These are phyloP conservation scores for Cadophora luteo-olivacea DNA, from an alignment of 2,329 filamentous ascomycete species.

Conservation along the genomic window DNA sequence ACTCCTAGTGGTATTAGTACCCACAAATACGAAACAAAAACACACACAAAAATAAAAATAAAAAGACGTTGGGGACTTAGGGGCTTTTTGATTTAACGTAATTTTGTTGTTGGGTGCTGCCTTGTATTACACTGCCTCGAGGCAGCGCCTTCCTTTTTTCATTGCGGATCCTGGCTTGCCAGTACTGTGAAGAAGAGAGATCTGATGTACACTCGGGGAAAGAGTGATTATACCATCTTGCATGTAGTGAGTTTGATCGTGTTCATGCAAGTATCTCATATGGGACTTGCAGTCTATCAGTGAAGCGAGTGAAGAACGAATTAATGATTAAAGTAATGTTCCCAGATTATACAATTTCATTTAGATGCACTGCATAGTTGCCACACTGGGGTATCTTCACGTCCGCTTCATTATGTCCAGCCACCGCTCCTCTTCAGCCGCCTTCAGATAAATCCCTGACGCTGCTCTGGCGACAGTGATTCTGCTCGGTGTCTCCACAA, in stretches of 20 bases:
- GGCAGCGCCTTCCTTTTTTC: neutral
- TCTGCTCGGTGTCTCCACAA: too few relatives aligned
- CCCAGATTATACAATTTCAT: neutral
- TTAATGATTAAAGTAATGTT: neutral
- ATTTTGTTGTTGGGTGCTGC: neutral
- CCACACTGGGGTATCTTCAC: neutral
- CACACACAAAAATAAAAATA: neutral
- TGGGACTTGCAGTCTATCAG: neutral
- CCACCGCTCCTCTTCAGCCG: neutral
- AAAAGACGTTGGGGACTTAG: neutral
- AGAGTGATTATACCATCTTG: neutral
- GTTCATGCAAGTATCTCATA: neutral
- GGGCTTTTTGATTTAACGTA: neutral
- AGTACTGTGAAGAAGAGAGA: conserved; percentile 5
- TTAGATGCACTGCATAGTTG: neutral
- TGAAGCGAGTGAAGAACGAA: neutral
- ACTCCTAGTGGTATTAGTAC: neutral
- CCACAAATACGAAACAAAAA: neutral
- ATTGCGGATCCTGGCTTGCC: conserved; percentile 10
- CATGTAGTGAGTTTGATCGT: neutral
- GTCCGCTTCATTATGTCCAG: neutral
- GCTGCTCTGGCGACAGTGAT: neutral
- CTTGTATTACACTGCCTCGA: neutral
- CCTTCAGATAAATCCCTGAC: neutral
- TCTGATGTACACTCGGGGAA: neutral